A percentile compares a stretch with the other conserved stretches of the same genome.
Evolutionary conservation across 2,329 filamentous ascomycete species (phyloP).

Genomic region (Dactylellina parvicollis): DNA sequence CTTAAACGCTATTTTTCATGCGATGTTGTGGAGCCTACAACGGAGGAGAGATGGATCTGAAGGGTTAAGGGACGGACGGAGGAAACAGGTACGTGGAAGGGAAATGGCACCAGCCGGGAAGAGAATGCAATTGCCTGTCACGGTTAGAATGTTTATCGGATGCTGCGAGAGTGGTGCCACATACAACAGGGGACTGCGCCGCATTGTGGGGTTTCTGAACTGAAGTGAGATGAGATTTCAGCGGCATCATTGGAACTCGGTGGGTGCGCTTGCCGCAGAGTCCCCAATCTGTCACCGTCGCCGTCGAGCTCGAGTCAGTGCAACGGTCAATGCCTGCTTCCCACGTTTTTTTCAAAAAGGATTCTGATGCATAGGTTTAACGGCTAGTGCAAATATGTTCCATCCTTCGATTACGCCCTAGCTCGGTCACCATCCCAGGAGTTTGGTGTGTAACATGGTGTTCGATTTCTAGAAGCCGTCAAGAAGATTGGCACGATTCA

Average conservation of each 20-base stretch:
- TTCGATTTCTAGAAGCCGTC: slow-evolving; percentile 1
- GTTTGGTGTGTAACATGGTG: slow-evolving; percentile 22
- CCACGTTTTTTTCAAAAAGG: slow-evolving; percentile 29
- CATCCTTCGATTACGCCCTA: slow-evolving; percentile 19
- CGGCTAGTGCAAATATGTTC: slow-evolving; percentile 4
- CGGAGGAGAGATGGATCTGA: background rate
- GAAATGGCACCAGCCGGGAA: slow-evolving; percentile 37
- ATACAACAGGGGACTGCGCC: slow-evolving; percentile 4
- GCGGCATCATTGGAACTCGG: background rate
- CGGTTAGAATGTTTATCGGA: slow-evolving; percentile 22
- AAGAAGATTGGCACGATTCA: slow-evolving; percentile 4
- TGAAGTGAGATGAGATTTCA: slow-evolving; percentile 15
- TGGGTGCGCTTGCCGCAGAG: slow-evolving; percentile 14
- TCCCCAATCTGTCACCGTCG: background rate
- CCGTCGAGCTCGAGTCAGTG: slow-evolving; percentile 11
- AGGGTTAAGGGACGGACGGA: slow-evolving; percentile 30
- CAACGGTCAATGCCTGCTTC: slow-evolving; percentile 32
- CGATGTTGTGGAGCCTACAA: slow-evolving; percentile 26
- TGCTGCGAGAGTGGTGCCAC: slow-evolving; percentile 29
- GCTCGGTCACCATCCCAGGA: slow-evolving; percentile 26
- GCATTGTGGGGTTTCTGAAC: slow-evolving; percentile 33
- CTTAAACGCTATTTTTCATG: slow-evolving; percentile 24
- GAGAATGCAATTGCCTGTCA: slow-evolving; percentile 43
- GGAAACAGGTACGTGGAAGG: slow-evolving; percentile 1
- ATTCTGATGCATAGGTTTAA: slow-evolving; percentile 18